These are phyloP conservation scores for Crepidotus variabilis DNA, from an alignment of 768 basidiomycete genomes.

Conservation along the genomic window DNA sequence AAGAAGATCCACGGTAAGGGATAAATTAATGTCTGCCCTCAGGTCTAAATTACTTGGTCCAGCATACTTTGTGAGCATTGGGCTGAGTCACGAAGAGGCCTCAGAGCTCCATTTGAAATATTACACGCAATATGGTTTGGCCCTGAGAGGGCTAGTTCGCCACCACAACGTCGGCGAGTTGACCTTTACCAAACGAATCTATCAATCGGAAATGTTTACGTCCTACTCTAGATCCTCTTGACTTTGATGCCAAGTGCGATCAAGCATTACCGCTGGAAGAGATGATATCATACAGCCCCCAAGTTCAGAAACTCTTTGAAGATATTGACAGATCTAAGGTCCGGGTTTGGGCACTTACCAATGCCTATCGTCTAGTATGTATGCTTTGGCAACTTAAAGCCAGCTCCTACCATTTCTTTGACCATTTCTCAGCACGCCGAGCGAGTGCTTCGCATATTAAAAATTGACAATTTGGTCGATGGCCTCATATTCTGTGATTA, in stretches of 20 bases:
- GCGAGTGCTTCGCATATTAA: conserved; percentile 72
- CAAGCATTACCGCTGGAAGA: conserved; percentile 79
- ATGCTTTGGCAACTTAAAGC: conserved; percentile 1
- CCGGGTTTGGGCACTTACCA: conserved; percentile 84
- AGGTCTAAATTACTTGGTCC: background rate
- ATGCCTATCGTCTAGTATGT: conserved; percentile 72
- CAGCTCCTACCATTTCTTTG: conserved; percentile 1
- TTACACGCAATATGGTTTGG: conserved; percentile 79
- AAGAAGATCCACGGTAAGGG: conserved; percentile 67
- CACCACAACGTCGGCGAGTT: conserved; percentile 72
- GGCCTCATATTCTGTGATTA: conserved; percentile 83
- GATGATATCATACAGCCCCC: conserved; percentile 65
- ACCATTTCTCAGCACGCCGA: conserved; percentile 60
- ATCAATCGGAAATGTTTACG: conserved; percentile 1
- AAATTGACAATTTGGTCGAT: conserved; percentile 68
- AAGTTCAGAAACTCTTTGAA: conserved; percentile 61
- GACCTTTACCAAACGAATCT: conserved; percentile 6
- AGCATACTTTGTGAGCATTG: conserved; percentile 76
- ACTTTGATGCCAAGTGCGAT: conserved; percentile 83
- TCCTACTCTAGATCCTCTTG: conserved; percentile 57
- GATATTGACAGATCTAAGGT: conserved; percentile 77
- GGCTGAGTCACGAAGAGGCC: conserved; percentile 66
- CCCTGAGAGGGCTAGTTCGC: conserved; percentile 70
- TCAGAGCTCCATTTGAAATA: conserved; percentile 66
- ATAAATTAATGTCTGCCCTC: background rate